Evolutionary conservation across 139 green algal species (phyloP).

Genomic region (Limnomonas spitsbergensis): DNA sequence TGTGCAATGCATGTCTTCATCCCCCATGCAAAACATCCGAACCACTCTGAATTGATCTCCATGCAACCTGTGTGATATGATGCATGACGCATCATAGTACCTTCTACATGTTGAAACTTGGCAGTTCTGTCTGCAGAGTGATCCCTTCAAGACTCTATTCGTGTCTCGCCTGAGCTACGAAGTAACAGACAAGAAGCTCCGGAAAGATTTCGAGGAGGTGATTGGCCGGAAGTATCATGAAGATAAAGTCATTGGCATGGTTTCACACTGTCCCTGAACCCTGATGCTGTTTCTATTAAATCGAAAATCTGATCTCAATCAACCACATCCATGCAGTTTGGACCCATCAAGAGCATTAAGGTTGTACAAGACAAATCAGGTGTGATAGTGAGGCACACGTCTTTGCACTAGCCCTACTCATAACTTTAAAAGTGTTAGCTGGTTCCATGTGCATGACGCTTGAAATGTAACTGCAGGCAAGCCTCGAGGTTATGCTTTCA

Average conservation of each 20-base stretch:
- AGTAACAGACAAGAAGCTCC: slow-evolving; percentile 77
- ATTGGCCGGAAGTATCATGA: background rate
- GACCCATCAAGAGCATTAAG: slow-evolving; percentile 72
- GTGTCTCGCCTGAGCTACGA: slow-evolving; percentile 74
- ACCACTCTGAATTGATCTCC: background rate
- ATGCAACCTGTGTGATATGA: background rate
- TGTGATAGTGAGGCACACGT: no score
- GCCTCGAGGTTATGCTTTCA: slow-evolving; percentile 81
- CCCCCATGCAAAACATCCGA: background rate
- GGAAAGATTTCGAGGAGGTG: slow-evolving; percentile 83
- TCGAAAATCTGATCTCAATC: no score
- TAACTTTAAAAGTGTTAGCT: no score
- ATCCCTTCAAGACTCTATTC: slow-evolving; percentile 89
- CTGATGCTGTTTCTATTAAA: no score
- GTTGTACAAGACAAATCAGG: slow-evolving; percentile 71
- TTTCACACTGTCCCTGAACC: no score
- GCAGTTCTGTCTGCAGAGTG: slow-evolving; percentile 52
- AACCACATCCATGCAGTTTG: slow-evolving; percentile 34
- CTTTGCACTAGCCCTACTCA: no score
- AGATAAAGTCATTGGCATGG: background rate
- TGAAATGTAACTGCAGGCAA: slow-evolving; percentile 71
- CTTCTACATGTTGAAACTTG: background rate
- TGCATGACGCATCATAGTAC: background rate
- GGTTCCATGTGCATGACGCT: background rate
- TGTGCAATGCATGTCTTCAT: background rate